Evolutionary conservation across 768 basidiomycete genomes (phyloP), one percentile per base, ranked within the genome.

Genomic region (Hemileccinum impolitum): DNA sequence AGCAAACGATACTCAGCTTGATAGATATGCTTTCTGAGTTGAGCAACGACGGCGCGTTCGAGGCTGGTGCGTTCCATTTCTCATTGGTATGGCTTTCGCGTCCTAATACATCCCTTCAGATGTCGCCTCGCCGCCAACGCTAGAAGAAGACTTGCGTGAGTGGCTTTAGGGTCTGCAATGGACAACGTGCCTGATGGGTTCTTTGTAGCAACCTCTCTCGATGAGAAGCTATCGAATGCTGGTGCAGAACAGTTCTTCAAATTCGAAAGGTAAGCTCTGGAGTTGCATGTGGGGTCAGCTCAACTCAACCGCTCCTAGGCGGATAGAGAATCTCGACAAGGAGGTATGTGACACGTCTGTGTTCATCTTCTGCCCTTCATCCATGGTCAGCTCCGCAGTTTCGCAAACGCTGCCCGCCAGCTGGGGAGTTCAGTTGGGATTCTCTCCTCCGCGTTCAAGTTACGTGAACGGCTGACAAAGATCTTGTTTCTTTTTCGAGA

Each of bases 341-440:
- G 76, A 81, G 66, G 69, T 60, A 68, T 51, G 67, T 36, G n/a
- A 9, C 40, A 25, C 23, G 4, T 35, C 32, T 32, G 1, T 25
- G 15, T 31, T 31, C 19, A n/a, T 44, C 2, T 55, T 44, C 47
- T 47, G 19, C 43, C 21, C 23, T 56, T 60, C 48, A 61, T 45
- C 21, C 39, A 19, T 50, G 2, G 14, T 39, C 45, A 78, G 74
- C 72, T 80, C 10, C 71, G 77, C 8, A 76, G 75, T 58, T 80
- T 79, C 53, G 73, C 75, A 23, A 79, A 79, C 19, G 77, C 79
- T 8, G 76, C 78, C 17, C 76, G 79, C 15, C 79, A 79, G 46
- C 63, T 80, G 1, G 78, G 80, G 4, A 77, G 76, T 47, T 80
- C 78, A 0, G 77, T 81, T 31, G 79, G 79, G 7, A 76, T 80